Base-by-base conservation (phyloP, 2,329 filamentous ascomycete genomes). In the Botryotinia convoluta region DNA sequence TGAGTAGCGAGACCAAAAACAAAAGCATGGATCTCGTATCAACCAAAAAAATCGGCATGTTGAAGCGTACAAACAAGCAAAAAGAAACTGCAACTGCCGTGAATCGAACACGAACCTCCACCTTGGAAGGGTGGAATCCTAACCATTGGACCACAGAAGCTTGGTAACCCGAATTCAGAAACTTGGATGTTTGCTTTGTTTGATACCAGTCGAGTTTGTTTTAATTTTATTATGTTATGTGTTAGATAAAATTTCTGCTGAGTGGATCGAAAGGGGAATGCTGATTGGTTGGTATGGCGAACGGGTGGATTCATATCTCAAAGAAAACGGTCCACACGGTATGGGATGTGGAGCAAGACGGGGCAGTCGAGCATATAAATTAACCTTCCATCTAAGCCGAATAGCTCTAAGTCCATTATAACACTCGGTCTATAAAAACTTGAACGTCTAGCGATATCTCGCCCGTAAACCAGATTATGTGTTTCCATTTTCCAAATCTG, bases 71-170 rank as follows among this genome's bases (percentile, higher is more conserved):
- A 61, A 61, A n/a, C 12, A 29, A 20, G 16, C 8, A 18, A 63
- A 44, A 42, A 0, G 1, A 4, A 20, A 2, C 0, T 63, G 61
- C 61, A 63, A 63, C 61, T 44, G 39, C 39, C 39, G 61, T 44
- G 61, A 70, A 70, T 70, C 68, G 68, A 70, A 70, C 68, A 62
- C 68, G 54, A 62, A 70, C 68, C 68, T 70, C 68, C 51, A 70
- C 68, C 68, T 70, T 70, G 68, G 68, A 70, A 70, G 68, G 68
- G 68, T 70, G 51, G 67, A 69, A 69, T 69, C 67, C 67, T 70
- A 70, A 70, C 67, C 67, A 70, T 70, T 70, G 67, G 51, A 70
- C 68, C 54, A 70, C 54, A 70, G 68, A 69, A 69, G 65, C 65
- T 57, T 57, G 32, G 4, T 57, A 16, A 12, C 2, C 42, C 26